A percentile compares a stretch with the other conserved stretches of the same genome.
phyloP scores from a whole-genome alignment of 1,139 yeast species.

The Arxiozyma slooffiae region DNA sequence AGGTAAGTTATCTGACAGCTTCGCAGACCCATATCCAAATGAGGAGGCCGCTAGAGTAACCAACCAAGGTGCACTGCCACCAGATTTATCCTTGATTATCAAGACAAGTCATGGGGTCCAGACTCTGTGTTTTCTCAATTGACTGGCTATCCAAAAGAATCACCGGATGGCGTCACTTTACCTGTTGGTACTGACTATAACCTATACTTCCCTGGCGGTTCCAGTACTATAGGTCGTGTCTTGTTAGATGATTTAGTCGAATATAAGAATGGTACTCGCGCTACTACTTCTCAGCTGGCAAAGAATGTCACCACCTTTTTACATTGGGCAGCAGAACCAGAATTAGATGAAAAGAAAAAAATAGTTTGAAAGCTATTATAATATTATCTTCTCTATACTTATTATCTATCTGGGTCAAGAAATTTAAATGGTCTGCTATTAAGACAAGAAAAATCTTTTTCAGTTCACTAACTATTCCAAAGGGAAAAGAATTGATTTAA shows the following conservation, averaged over 20 bases:
- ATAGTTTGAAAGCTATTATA: slow-evolving; percentile 88
- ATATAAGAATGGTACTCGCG: slow-evolving; percentile 98
- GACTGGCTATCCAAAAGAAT: slow-evolving; percentile 97
- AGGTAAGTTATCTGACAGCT: slow-evolving; percentile 92
- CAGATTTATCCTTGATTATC: slow-evolving; percentile 92
- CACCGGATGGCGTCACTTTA: slow-evolving; percentile 92
- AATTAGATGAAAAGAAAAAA: slow-evolving; percentile 96
- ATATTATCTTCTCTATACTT: slow-evolving; percentile 73
- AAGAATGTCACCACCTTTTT: slow-evolving; percentile 93
- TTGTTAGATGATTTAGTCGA: slow-evolving; percentile 94
- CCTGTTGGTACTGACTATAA: slow-evolving; percentile 95
- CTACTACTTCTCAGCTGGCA: slow-evolving; percentile 98
- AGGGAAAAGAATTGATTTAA: neutral
- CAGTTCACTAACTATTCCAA: slow-evolving; percentile 58
- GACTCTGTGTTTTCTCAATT: slow-evolving; percentile 90
- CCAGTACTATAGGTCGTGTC: slow-evolving; percentile 98
- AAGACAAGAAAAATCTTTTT: slow-evolving; percentile 91
- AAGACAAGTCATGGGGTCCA: slow-evolving; percentile 99
- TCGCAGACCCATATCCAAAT: slow-evolving; percentile 92
- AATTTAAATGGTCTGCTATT: slow-evolving; percentile 95
- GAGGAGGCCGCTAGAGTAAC: slow-evolving; percentile 99
- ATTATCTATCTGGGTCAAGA: slow-evolving; percentile 84
- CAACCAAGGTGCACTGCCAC: slow-evolving; percentile 98
- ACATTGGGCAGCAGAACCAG: slow-evolving; percentile 98
- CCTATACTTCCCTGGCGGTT: slow-evolving; percentile 99